Conservation (phyloP, 2,329 filamentous ascomycete species). For the Monilinia fructicola region DNA sequence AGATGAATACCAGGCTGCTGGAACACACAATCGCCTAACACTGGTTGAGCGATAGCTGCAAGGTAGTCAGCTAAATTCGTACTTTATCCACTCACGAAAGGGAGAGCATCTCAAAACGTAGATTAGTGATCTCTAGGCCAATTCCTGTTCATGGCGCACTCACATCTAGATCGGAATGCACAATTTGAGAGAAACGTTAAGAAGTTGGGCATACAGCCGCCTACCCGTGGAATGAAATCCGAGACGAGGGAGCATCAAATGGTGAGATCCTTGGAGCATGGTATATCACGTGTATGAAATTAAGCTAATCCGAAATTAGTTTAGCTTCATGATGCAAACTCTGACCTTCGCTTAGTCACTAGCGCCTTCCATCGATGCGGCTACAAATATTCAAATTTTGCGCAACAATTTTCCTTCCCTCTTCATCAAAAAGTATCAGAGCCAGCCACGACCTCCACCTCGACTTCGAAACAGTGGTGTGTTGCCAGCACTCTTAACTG, state of each 20-base stretch:
- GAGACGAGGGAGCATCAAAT: neutral
- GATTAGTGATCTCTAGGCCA: neutral
- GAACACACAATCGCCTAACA: neutral
- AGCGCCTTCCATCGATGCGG: neutral
- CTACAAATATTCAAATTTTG: conserved; percentile 21
- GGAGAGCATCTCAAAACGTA: neutral
- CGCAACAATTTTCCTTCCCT: conserved; percentile 28
- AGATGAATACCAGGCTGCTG: neutral
- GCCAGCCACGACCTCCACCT: conserved; percentile 69
- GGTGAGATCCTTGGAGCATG: too few species aligned
- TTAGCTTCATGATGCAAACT: neutral
- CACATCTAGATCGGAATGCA: conserved; percentile 6
- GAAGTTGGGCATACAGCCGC: neutral
- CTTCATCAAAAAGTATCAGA: conserved; percentile 63
- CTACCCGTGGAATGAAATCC: conserved; percentile 3
- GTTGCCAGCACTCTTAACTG: conserved; percentile 62
- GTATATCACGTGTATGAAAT: neutral
- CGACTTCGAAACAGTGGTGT: conserved; percentile 57
- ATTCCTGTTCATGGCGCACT: neutral
- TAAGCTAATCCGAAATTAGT: neutral
- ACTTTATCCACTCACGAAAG: neutral
- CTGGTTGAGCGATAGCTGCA: neutral
- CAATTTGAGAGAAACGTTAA: neutral
- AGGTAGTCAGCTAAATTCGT: neutral
- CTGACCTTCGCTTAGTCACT: conserved; percentile 15